Conservation (phyloP, 2,329 filamentous ascomycete species). For the Teratosphaeria gauchensis region DNA sequence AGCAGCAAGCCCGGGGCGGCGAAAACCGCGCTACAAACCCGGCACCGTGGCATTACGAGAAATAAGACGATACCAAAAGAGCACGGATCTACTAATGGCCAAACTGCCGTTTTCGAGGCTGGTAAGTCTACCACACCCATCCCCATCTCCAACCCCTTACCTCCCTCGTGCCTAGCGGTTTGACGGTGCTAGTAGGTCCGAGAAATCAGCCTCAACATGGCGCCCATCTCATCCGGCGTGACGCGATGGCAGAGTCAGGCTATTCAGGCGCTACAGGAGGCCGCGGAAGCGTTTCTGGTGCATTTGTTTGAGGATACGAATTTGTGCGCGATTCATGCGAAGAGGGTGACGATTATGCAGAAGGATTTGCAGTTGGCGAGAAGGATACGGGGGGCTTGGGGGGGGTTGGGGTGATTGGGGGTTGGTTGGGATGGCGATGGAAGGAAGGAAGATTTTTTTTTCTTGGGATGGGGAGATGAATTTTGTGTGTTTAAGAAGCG, state of each 20-base stretch:
- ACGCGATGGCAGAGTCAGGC: slow-evolving; percentile 97
- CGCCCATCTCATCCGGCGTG: slow-evolving; percentile 53
- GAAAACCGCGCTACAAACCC: slow-evolving; percentile 34
- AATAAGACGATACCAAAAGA: slow-evolving; percentile 97
- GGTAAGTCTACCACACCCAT: slow-evolving; percentile 35
- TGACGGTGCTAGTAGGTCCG: slow-evolving; percentile 43
- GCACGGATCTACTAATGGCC: slow-evolving; percentile 88
- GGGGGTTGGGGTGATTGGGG: slow-evolving; percentile 28
- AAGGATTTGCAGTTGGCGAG: slow-evolving; percentile 97
- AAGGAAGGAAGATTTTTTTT: not conserved
- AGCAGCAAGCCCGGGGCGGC: slow-evolving; percentile 13
- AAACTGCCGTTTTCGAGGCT: slow-evolving; percentile 97
- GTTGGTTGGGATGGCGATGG: slow-evolving; percentile 21
- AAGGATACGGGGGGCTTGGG: slow-evolving; percentile 72
- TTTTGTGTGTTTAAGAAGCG: not conserved
- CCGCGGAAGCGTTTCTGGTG: slow-evolving; percentile 96
- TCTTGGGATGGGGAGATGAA: not conserved
- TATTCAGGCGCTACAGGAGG: slow-evolving; percentile 95
- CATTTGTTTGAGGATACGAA: slow-evolving; percentile 98
- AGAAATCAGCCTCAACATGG: slow-evolving; percentile 94
- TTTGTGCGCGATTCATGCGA: slow-evolving; percentile 96
- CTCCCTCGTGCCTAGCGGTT: too few relatives aligned
- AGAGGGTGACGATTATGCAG: slow-evolving; percentile 96
- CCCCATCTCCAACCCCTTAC: not conserved
- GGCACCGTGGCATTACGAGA: slow-evolving; percentile 94